Conservation (phyloP, 2,329 filamentous ascomycete species). For the Aspergillus latus region DNA sequence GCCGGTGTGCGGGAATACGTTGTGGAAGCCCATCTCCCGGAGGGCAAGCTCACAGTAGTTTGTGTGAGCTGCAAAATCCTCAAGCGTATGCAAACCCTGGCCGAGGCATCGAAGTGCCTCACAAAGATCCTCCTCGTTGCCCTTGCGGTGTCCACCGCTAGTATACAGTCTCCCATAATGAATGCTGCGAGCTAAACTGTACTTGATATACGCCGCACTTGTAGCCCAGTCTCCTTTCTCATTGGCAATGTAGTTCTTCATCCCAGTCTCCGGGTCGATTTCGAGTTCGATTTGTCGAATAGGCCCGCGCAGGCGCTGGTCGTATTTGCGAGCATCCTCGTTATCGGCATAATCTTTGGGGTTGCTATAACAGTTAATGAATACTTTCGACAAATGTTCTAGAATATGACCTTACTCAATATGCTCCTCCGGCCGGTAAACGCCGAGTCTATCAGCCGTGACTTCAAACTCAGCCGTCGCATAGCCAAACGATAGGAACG, state of each 20-base stretch:
- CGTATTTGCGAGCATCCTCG: constrained; percentile 73
- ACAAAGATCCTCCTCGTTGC: constrained; percentile 74
- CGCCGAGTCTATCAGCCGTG: constrained; percentile 74
- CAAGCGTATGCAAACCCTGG: constrained; percentile 73
- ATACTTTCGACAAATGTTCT: neutral
- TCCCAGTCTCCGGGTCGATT: constrained; percentile 75
- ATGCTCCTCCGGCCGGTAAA: constrained; percentile 71
- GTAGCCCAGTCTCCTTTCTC: constrained; percentile 86
- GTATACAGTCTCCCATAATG: constrained; percentile 77
- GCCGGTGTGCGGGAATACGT: constrained; percentile 76
- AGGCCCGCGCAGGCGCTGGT: constrained; percentile 76
- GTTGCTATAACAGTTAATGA: constrained; percentile 56
- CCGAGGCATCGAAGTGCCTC: constrained; percentile 76
- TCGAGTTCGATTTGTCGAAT: constrained; percentile 70
- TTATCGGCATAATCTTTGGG: constrained; percentile 85
- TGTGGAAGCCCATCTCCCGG: constrained; percentile 66
- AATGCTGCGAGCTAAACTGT: constrained; percentile 70
- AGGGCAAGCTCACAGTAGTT: constrained; percentile 80
- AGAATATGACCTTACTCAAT: constrained; percentile 40
- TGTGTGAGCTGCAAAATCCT: constrained; percentile 77
- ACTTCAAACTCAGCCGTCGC: constrained; percentile 86
- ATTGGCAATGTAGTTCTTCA: constrained; percentile 99
- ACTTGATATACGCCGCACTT: constrained; percentile 78
- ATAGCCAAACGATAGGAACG: constrained; percentile 79
- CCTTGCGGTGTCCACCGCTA: constrained; percentile 59